A percentile compares a stretch with the other conserved stretches of the same genome.
These are phyloP conservation scores for Coriaria nepalensis DNA, from an alignment of 306 rosid species.

Conservation along the genomic window DNA sequence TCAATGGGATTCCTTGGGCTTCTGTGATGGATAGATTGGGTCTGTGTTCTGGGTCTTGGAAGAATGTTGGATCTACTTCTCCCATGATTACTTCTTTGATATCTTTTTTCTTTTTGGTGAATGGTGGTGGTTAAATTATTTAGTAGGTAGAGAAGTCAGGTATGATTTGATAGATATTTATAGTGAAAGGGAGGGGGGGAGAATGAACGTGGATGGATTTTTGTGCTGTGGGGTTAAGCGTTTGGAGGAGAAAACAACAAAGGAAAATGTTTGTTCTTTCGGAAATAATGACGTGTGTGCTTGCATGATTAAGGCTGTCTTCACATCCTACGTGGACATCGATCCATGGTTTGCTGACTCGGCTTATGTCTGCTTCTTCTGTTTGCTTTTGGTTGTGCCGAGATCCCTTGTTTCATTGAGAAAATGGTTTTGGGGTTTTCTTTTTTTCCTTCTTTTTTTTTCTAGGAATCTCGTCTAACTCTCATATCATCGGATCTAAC, in stretches of 20 bases:
- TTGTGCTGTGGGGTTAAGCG: too few relatives aligned
- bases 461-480: too few relatives aligned
- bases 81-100: constrained; percentile 17
- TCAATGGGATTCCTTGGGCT: constrained; percentile 38
- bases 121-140: not conserved
- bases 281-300: not conserved
- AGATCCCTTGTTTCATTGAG: too few relatives aligned
- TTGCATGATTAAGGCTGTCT: not conserved
- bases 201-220: constrained; percentile 19
- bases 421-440: too few relatives aligned
- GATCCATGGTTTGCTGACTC: not conserved
- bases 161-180: not conserved
- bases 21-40: constrained; percentile 26
- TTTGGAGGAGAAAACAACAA: too few relatives aligned
- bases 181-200: not conserved
- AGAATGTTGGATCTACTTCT: constrained; percentile 32
- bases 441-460: too few relatives aligned
- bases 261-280: too few relatives aligned
- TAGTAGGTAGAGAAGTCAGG: too few relatives aligned
- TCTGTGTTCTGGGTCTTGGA: constrained; percentile 52
- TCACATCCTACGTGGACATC: not conserved
- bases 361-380: too few relatives aligned
- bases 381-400: too few relatives aligned
- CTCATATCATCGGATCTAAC: too few relatives aligned
- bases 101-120: not conserved